These are phyloP conservation scores for Lentinula raphanica DNA, from an alignment of 768 basidiomycete species.

Conservation along the genomic window DNA sequence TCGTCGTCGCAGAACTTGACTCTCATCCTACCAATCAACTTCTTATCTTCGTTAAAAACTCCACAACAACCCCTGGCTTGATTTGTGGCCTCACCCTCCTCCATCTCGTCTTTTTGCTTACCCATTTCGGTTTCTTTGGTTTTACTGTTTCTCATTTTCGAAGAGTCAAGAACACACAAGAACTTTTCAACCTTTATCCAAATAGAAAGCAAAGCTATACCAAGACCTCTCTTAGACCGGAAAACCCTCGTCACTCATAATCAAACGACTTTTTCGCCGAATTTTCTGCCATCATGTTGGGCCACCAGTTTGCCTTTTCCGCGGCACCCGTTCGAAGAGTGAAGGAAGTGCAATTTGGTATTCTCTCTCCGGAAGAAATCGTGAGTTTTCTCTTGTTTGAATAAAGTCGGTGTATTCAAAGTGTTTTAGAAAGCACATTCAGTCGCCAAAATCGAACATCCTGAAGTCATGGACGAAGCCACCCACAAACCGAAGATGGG, in stretches of 20 bases:
- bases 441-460: conserved; percentile 96
- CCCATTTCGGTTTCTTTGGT: background rate
- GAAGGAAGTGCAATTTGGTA: conserved; percentile 97
- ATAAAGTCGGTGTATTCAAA: conserved; percentile 13
- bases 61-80: background rate
- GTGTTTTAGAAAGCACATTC: conserved; percentile 89
- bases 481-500: conserved; percentile 87
- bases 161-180: background rate
- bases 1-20: background rate
- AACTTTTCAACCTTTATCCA: background rate
- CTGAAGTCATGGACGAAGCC: conserved; percentile 96
- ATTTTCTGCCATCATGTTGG: conserved; percentile 52
- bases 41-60: background rate
- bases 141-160: background rate
- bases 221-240: background rate
- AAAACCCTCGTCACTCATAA: background rate
- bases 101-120: too few species aligned
- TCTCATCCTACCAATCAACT: background rate
- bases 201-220: background rate
- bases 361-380: conserved; percentile 98
- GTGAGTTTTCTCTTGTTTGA: conserved; percentile 41
- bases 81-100: background rate
- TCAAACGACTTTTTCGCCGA: background rate
- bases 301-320: conserved; percentile 88
- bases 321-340: conserved; percentile 93